Evolutionary conservation across 306 rosid genomes (phyloP).

Genomic region (Sophora flavescens): DNA sequence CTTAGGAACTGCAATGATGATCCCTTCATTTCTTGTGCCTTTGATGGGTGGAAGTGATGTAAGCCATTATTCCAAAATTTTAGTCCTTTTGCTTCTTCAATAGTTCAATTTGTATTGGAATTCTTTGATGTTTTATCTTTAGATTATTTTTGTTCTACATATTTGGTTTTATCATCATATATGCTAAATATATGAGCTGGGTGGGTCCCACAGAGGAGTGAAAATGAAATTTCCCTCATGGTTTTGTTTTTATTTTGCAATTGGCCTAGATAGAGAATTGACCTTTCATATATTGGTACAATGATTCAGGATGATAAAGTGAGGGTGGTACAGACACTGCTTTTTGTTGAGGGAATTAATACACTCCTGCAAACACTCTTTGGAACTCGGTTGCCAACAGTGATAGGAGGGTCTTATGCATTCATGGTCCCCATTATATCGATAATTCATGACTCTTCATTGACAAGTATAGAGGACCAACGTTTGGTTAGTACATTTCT

Average conservation of each 20-base stretch:
- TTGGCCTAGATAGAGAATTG: conserved; percentile 33
- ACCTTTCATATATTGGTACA: conserved; percentile 29
- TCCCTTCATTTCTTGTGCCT: conserved; percentile 97
- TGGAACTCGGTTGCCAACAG: conserved; percentile 97
- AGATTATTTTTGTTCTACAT: conserved; percentile 1
- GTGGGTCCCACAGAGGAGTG: conserved; percentile 38
- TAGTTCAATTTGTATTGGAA: conserved; percentile 11
- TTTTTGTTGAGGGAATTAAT: conserved; percentile 92
- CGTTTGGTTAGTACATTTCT: conserved; percentile 69
- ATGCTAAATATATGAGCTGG: conserved; percentile 34
- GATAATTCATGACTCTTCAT: conserved; percentile 79
- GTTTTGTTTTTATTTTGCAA: conserved; percentile 32
- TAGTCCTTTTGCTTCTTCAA: conserved; percentile 3
- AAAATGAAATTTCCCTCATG: conserved; percentile 25
- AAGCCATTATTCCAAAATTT: conserved; percentile 46
- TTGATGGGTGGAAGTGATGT: conserved; percentile 96
- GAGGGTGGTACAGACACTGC: conserved; percentile 94
- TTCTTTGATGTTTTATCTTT: conserved; percentile 4
- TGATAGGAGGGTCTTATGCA: conserved; percentile 96
- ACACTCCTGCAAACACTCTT: conserved; percentile 95
- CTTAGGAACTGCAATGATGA: conserved; percentile 98
- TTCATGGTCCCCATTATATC: conserved; percentile 97
- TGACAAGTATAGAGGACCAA: conserved; percentile 71
- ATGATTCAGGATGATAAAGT: conserved; percentile 88
- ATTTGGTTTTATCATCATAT: conserved; percentile 16